These are phyloP conservation scores for Stagonosporopsis cucurbitacearum DNA, from an alignment of 2,329 filamentous ascomycete genomes.

Conservation along the genomic window DNA sequence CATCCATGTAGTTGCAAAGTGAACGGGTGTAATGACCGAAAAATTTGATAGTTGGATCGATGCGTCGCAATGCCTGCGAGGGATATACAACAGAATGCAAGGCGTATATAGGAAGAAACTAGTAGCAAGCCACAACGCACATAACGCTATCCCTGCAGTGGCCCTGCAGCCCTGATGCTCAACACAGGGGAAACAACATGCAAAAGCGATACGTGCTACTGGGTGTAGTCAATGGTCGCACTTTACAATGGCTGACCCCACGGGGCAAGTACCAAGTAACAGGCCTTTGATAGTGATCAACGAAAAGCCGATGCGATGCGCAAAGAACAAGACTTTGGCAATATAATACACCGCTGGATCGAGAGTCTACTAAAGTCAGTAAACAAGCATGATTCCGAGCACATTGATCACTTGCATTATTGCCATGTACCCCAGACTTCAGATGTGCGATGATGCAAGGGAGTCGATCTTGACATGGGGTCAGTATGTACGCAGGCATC, in stretches of 20 bases:
- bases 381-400: background rate
- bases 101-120: background rate
- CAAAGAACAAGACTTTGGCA: background rate
- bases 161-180: no score
- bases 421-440: constrained; percentile 14
- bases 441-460: constrained; percentile 25
- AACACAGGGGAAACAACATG: background rate
- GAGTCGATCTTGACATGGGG: constrained; percentile 26
- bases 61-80: constrained; percentile 1
- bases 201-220: constrained; percentile 2
- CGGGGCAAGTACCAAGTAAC: background rate
- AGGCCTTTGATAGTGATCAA: background rate
- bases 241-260: background rate
- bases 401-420: constrained; percentile 4
- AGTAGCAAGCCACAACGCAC: background rate
- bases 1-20: background rate
- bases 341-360: background rate
- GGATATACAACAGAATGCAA: constrained; percentile 14
- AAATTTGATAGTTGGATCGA: background rate
- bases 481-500: constrained; percentile 20
- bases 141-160: background rate
- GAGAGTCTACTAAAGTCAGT: background rate
- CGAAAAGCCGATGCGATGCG: background rate
- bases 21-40: background rate
- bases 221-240: background rate